Percentiles rank a stretch among this genome's conserved stretches.
phyloP scores from a whole-genome alignment of 257 asterid species.

The Plantago elongata region DNA sequence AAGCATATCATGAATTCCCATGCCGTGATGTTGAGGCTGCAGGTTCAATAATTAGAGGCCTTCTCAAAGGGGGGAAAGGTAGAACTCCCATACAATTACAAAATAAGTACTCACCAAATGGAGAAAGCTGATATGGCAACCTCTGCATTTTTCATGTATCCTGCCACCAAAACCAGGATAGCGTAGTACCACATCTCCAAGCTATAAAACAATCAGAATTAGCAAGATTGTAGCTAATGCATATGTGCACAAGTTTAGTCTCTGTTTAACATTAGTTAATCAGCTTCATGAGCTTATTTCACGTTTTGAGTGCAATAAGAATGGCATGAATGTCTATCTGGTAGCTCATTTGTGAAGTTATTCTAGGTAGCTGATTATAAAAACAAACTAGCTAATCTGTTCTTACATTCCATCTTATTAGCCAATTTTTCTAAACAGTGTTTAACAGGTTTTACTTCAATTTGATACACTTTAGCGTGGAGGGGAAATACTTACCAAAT shows the following conservation, averaged over 20 bases:
- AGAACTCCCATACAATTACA: background rate
- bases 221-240: background rate
- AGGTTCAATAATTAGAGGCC: background rate
- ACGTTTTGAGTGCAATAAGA: too few species aligned
- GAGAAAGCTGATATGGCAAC: slow-evolving; percentile 88
- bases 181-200: slow-evolving; percentile 89
- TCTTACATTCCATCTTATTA: too few species aligned
- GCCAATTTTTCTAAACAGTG: too few species aligned
- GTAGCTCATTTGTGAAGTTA: too few species aligned
- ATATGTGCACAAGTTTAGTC: too few species aligned
- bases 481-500: slow-evolving; percentile 47
- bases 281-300: too few species aligned
- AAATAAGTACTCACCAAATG: slow-evolving; percentile 47
- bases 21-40: slow-evolving; percentile 69
- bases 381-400: too few species aligned
- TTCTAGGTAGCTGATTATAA: too few species aligned
- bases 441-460: too few species aligned
- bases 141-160: slow-evolving; percentile 81
- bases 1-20: slow-evolving; percentile 89
- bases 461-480: background rate
- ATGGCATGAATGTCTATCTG: too few species aligned
- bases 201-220: slow-evolving; percentile 30
- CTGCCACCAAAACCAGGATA: slow-evolving; percentile 74
- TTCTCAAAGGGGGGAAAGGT: slow-evolving; percentile 10
- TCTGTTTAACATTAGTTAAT: too few species aligned